Conservation (phyloP, 129 eudicot genomes). For the Ambrosia trifida region DNA sequence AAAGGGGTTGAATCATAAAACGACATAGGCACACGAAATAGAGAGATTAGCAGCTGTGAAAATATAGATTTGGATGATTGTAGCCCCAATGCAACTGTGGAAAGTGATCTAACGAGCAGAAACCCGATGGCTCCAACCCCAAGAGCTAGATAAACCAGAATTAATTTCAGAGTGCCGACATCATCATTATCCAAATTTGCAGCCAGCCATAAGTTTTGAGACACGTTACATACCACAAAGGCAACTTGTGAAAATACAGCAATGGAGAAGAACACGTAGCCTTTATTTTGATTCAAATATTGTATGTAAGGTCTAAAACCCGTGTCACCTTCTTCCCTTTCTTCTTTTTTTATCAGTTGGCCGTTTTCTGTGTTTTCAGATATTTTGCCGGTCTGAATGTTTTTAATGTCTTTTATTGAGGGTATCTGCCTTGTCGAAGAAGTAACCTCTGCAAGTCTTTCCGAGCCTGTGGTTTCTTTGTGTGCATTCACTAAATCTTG, state of each 20-base stretch:
- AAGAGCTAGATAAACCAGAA: constrained; percentile 63
- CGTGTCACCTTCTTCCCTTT: constrained; percentile 81
- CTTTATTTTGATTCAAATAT: constrained; percentile 69
- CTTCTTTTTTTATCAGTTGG: constrained; percentile 92
- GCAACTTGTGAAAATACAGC: constrained; percentile 58
- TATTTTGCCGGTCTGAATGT: constrained; percentile 27
- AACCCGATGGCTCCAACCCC: constrained; percentile 57
- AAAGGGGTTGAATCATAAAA: constrained; percentile 98
- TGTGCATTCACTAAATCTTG: constrained; percentile 81
- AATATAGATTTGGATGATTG: constrained; percentile 75
- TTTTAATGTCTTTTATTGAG: constrained; percentile 47
- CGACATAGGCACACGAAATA: constrained; percentile 95
- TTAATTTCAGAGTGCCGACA: constrained; percentile 56
- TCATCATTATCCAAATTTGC: constrained; percentile 71
- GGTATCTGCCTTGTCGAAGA: constrained; percentile 35
- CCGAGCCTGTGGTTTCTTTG: constrained; percentile 88
- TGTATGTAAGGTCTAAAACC: constrained; percentile 79
- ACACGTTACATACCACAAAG: constrained; percentile 64
- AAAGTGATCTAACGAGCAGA: constrained; percentile 63
- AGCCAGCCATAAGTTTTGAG: constrained; percentile 98
- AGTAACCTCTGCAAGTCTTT: constrained; percentile 56
- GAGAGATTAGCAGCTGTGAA: constrained; percentile 69
- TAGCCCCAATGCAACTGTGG: constrained; percentile 65
- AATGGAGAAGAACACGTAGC: constrained; percentile 50
- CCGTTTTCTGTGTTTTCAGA: constrained; percentile 36